Base-by-base conservation (phyloP, 2,329 filamentous ascomycete genomes). In the Fusarium dimerum region DNA sequence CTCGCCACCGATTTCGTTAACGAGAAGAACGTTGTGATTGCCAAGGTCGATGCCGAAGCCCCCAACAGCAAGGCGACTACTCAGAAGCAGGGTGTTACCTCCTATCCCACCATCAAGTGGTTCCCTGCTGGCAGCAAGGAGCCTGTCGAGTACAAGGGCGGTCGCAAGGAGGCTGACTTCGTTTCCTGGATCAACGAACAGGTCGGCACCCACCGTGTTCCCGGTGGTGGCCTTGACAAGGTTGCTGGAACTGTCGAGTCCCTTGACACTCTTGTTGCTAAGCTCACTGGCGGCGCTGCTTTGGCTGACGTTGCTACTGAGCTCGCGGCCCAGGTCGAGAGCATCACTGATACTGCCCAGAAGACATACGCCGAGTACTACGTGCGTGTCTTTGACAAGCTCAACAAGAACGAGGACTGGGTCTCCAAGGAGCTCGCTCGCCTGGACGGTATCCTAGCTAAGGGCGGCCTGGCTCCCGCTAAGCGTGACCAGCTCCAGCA, bases 31-130 rank as follows among this genome's bases (percentile, higher is more conserved):
- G 90, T 99, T 58, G 71, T 96, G 42, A 86, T 99, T 67, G 94
- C 92, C 73, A 97, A 99, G 80, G 88, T 99, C 56, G 93, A 99
- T 70, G 92, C 91, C 68, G 93, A 99, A 76, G 85, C 88, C 30
- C 86, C 90, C 65, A 90, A 90, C 73, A 85, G 88, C 73, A 97
- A 96, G 77, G 82, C 83, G 42, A 85, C 87, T 45, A 87, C 92
- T 47, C 75, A 84, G 68, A 85, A 87, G 47, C 87, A 94, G 69
- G 90, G 86, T 55, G 84, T 99, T 62, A 82, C 82, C 50, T 90
- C 88, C 36, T 99, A 95, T 81, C 94, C 94, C 45, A 99, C 94
- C 57, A 96, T 99, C 80, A 96, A 96, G 79, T 99, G 88, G 84
- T 99, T 97, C 83, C 84, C 91, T 63, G 89, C 88, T 72, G 92